Base-by-base conservation (phyloP, 2,329 filamentous ascomycete genomes). In the Aureobasidium melanogenum region DNA sequence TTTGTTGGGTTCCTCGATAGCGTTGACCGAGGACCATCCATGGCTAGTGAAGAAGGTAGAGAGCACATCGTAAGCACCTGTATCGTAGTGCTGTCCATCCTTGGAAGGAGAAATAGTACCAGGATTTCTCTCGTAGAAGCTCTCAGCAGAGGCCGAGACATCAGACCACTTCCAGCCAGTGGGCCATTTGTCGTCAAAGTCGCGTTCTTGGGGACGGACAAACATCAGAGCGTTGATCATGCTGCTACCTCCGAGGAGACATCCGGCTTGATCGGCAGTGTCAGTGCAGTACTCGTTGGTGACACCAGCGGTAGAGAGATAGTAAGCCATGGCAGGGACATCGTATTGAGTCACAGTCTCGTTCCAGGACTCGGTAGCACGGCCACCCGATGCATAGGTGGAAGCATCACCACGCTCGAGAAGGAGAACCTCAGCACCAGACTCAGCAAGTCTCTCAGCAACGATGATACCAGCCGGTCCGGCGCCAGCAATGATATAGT, bases 141-240 rank as follows among this genome's bases (percentile, higher is more conserved):
- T 76, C 5, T 70, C 63, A 5, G 78, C 80, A 0, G 80, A 78
- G n/a, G 66, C 67, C 46, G 74, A 65, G 64, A 84, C 76, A 62
- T 82, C 80, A 1, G 67, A 68, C 47, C 75, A 78, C 67, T 80
- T 81, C 81, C 81, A 83, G 15, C 77, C 78, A 0, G 69, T 63
- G 0, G 79, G 79, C 57, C 78, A 77, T 54, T 79, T 81, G 8
- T 74, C 68, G 65, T 82, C 78, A 73, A 77, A 82, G 64, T 83
- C 80, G 1, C 77, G 78, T 1, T 77, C 75, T 0, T 80, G 80
- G 6, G 80, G 80, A 63, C 82, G 76, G 63, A 82, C 81, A 67
- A 76, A 82, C 1, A 82, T 67, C 9, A 80, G 80, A 6, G 80
- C 80, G 60, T 83, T 83, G 69, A 83, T 80, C 10, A 80, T 79